A percentile compares a stretch with the other conserved stretches of the same genome.
Conservation (phyloP, 352 stramenopile genomes). For the Aphanomyces invadans region DNA sequence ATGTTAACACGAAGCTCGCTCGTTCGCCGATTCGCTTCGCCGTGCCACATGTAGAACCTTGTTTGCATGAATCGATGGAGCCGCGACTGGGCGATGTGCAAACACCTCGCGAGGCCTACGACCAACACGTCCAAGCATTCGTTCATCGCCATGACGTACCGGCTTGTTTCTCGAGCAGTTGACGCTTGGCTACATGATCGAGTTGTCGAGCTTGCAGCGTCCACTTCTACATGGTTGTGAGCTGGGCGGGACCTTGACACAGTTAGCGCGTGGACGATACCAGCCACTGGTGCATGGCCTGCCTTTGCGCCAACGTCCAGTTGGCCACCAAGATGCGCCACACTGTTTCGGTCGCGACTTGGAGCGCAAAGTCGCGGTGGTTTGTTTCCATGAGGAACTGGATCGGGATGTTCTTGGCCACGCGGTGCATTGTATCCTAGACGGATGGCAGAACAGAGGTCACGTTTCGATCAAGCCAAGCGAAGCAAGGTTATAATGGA, state of each 20-base stretch:
- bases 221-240: not conserved
- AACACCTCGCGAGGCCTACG: constrained; percentile 5
- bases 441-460: no score
- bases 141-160: constrained; percentile 2
- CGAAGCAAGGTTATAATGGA: no score
- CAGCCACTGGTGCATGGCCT: constrained; percentile 3
- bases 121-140: not conserved
- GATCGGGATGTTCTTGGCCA: constrained; percentile 22
- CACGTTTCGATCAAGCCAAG: no score
- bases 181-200: constrained; percentile 1
- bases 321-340: constrained; percentile 13
- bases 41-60: not conserved
- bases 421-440: constrained; percentile 19
- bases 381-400: constrained; percentile 22
- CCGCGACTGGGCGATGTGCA: not conserved
- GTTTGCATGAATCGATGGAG: constrained; percentile 2
- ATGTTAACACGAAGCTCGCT: not conserved
- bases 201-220: not conserved
- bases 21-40: not conserved
- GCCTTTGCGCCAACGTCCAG: not conserved
- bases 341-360: constrained; percentile 17
- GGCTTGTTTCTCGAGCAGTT: constrained; percentile 6
- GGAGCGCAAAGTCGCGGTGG: constrained; percentile 13
- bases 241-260: no score
- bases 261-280: not conserved